Base-by-base conservation (phyloP, 768 basidiomycete species). In the Russula earlei region DNA sequence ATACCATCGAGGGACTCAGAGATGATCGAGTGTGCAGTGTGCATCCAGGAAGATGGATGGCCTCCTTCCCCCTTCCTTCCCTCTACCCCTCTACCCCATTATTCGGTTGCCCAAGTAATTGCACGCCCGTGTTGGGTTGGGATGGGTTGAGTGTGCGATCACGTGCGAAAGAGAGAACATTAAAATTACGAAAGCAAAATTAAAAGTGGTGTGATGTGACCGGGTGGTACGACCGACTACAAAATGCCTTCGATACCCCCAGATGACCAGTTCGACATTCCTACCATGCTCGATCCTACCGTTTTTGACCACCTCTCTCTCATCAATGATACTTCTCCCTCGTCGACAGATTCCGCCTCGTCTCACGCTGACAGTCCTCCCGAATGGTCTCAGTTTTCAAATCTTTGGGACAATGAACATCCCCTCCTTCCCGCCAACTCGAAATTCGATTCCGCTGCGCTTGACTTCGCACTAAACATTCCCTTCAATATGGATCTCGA, bases 401-500 rank as follows among this genome's bases (percentile, higher is more conserved):
- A 24, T 49, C 55, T 61, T 25, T 57, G 60, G 55, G 50, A 54
- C 49, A 47, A 36, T 11, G 53, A 56, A 14, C 44, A 31, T 11
- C 17, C 31, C 19, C 11, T 53, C 11, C 43, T 33, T 12, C 45
- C 53, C 12, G 17, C 40, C 17, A 59, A 37, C 42, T 10, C 38
- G 15, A 61, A 61, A 38, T 52, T 58, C 38, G 59, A 60, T 11
- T 38, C 58, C 1, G 3, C 49, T 29, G 56, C 74, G 75, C 68
- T 80, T 71, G 61, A 62, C 62, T 24, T 66, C 60, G 76, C 66
- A 58, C 78, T 65, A 62, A 68, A 66, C 65, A 69, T 75, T 49
- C 64, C 70, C 22, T 55, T 75, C 66, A 58, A 67, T 8, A 78
- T 83, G 76, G 80, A 82, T 67, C 74, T 85, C 68, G 83, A 85